These are phyloP conservation scores for Tetracentron sinense DNA, from an alignment of 164 flowering plant genomes.

Conservation along the genomic window DNA sequence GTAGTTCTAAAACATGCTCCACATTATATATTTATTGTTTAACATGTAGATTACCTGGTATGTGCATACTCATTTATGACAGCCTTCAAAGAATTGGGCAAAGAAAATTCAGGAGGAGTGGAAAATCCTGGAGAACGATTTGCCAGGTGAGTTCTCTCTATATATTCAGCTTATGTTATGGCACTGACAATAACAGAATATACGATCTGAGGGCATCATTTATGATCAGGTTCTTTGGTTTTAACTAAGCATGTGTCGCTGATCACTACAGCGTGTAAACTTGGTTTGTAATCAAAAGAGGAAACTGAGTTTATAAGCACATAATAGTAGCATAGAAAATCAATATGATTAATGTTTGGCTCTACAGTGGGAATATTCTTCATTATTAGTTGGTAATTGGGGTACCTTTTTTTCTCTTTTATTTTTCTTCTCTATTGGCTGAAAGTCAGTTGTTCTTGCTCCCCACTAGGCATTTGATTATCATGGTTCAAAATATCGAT, in stretches of 20 bases:
- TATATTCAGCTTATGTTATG: neutral
- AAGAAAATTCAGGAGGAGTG: constrained; percentile 33
- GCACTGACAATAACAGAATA: neutral
- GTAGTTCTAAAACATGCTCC: neutral
- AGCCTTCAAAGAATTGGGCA: constrained; percentile 26
- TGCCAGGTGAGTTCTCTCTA: constrained; percentile 22
- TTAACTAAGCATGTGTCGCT: neutral
- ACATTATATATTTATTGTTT: neutral
- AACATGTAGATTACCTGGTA: neutral
- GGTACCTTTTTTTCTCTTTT: too few species aligned
- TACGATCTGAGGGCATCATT: neutral
- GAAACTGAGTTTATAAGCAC: neutral
- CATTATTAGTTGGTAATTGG: too few species aligned
- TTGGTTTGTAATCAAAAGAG: neutral
- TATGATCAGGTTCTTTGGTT: neutral
- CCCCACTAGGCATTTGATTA: too few species aligned
- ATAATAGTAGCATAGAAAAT: neutral
- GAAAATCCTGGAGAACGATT: constrained; percentile 27
- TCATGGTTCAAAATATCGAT: too few species aligned
- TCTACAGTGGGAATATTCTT: too few species aligned
- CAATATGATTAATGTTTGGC: too few species aligned
- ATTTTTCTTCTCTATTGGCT: too few species aligned
- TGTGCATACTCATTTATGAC: too few species aligned
- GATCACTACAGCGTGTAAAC: neutral
- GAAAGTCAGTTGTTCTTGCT: too few species aligned